Evolutionary conservation across 805 yeast genomes (phyloP), one percentile per base, ranked within the genome.

Genomic region (Suhomyces pyralidae): DNA sequence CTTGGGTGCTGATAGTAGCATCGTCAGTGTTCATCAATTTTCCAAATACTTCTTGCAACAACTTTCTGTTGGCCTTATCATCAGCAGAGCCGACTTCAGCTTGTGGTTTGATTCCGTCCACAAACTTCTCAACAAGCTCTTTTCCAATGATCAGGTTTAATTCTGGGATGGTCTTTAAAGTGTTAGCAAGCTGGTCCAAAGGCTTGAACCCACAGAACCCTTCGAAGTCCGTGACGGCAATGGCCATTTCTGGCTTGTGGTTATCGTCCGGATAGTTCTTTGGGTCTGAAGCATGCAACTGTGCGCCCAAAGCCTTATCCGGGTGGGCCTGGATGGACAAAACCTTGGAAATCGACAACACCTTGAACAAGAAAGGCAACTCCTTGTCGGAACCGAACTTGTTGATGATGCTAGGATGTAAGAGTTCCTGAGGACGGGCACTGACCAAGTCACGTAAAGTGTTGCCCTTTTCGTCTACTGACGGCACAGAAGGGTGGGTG

Each of bases 191-290:
- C 71, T 91, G 87, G 34, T 77, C 79, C 63, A 92, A 81, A 19
- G 99, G 99, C 67, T 94, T 86, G 78, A 94, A 94, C 0, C 99
- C 99, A 73, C 99, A 94, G 74, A 94, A 93, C 0, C 97, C 98
- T 76, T 94, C 98, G 63, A 94, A 94, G 55, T 83, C 89, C 20
- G 98, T 92, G 50, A 94, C 85, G 7, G 99, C 99, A 65, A 94
- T 83, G 48, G 99, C 98, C 99, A 94, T 94, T 72, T 94, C 99
- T n/a, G 99, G 99, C 77, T 94, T 94, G 74, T 94, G 99, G 77
- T 94, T 94, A 69, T 86, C 96, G 74, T 94, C 99, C 3, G 98
- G 98, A 69, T 94, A 94, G 74, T 94, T 88, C 63, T 84, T 83
- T 52, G 99, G 98, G 73, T 94, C 98, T 26, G 78, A 72, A 15